These are phyloP conservation scores for Cadophora sp. DNA, from an alignment of 2,329 filamentous ascomycete species.

Conservation along the genomic window DNA sequence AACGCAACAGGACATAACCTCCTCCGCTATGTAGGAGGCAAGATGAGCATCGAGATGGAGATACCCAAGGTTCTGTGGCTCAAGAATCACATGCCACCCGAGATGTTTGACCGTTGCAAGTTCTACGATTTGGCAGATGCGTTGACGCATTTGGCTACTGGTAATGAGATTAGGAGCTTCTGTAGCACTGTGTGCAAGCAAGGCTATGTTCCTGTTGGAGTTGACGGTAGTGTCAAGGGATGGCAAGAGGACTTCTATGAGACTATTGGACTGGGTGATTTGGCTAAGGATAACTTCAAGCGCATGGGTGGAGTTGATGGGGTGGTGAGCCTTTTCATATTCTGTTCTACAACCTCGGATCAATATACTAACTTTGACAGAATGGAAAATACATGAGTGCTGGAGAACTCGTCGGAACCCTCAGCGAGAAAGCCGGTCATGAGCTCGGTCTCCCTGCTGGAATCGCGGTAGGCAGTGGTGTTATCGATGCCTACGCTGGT, in stretches of 20 bases:
- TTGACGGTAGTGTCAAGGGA: conserved; percentile 95
- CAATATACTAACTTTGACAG: conserved; percentile 55
- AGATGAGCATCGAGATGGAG: conserved; percentile 99
- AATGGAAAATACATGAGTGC: conserved; percentile 92
- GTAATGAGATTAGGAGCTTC: conserved; percentile 89
- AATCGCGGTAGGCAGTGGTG: conserved; percentile 92
- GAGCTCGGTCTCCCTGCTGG: conserved; percentile 86
- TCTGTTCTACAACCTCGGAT: conserved; percentile 25
- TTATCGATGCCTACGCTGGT: conserved; percentile 97
- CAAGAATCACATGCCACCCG: conserved; percentile 96
- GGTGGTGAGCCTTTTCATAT: conserved; percentile 75
- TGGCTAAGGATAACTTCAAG: conserved; percentile 86
- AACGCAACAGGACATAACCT: conserved; percentile 93
- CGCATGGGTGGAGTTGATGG: conserved; percentile 93
- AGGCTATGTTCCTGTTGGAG: conserved; percentile 93
- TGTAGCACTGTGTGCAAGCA: conserved; percentile 98
- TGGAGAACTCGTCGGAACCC: conserved; percentile 84
- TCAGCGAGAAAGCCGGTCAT: conserved; percentile 82
- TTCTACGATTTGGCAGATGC: conserved; percentile 96
- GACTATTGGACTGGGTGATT: conserved; percentile 83
- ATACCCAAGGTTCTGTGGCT: conserved; percentile 98
- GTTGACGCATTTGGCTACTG: conserved; percentile 91
- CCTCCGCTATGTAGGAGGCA: conserved; percentile 93
- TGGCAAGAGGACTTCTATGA: conserved; percentile 97
- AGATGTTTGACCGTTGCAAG: conserved; percentile 90